A percentile compares a stretch with the other conserved stretches of the same genome.
Conservation (phyloP, 208 protist genomes). For the Acanthamoeba royreba region DNA sequence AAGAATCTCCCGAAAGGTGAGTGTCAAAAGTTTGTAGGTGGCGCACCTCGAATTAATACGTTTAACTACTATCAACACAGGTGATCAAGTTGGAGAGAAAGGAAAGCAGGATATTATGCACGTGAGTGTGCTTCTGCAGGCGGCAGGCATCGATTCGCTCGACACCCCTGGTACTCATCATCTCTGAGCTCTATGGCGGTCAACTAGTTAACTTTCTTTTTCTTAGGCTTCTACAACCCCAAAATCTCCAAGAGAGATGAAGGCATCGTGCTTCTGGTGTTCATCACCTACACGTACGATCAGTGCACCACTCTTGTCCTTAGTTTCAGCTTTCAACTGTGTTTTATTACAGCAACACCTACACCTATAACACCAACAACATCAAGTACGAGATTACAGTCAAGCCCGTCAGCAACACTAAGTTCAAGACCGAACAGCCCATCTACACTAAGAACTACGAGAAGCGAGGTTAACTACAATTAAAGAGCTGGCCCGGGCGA, state of each 20-base stretch:
- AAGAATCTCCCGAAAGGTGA: not conserved
- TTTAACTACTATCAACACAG: not conserved
- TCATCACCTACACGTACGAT: constrained; percentile 34
- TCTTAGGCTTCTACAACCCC: too few species aligned
- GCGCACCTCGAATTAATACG: not conserved
- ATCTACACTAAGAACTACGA: not conserved
- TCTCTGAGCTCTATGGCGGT: not conserved
- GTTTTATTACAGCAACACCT: constrained; percentile 42
- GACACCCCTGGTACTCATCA: not conserved
- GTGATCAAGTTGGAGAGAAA: not conserved
- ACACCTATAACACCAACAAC: not conserved
- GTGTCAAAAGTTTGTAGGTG: not conserved
- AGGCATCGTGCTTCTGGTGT: not conserved
- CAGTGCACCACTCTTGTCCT: too few species aligned
- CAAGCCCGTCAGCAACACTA: not conserved
- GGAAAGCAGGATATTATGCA: not conserved
- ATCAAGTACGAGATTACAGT: not conserved
- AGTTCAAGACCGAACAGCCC: constrained; percentile 31
- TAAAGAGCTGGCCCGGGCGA: not conserved
- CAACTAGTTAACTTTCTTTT: not conserved
- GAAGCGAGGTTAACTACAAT: not conserved
- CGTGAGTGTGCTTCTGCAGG: not conserved
- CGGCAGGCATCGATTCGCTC: not conserved
- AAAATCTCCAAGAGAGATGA: not conserved
- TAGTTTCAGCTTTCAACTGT: too few species aligned